A percentile compares a stretch with the other conserved stretches of the same genome.
Evolutionary conservation across 1,284 basidiomycete species (phyloP).

Genomic region (Boletus smithii): DNA sequence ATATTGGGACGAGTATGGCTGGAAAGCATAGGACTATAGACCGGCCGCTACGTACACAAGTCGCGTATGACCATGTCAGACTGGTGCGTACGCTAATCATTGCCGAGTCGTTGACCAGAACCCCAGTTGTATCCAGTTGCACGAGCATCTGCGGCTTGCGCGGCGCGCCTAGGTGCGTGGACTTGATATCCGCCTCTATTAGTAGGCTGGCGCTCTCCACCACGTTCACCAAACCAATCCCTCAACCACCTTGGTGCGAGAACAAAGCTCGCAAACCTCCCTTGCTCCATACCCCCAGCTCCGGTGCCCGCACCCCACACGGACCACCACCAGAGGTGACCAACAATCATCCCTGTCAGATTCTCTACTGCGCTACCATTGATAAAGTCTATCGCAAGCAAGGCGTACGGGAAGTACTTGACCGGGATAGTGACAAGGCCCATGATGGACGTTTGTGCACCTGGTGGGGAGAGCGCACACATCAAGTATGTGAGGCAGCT

Average conservation of each 20-base stretch:
- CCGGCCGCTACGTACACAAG: too few species aligned
- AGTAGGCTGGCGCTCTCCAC: slow-evolving; percentile 13
- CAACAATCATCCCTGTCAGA: slow-evolving; percentile 70
- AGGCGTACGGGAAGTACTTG: slow-evolving; percentile 71
- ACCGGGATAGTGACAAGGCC: slow-evolving; percentile 71
- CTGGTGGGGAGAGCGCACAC: slow-evolving; percentile 62
- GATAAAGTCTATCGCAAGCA: slow-evolving; percentile 71
- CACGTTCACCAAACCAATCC: slow-evolving; percentile 34
- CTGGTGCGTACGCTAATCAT: slow-evolving; percentile 6
- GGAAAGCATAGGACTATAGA: slow-evolving; percentile 38
- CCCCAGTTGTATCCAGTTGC: slow-evolving; percentile 41
- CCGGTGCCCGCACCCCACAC: slow-evolving; percentile 46
- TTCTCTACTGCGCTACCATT: slow-evolving; percentile 61
- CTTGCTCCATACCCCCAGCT: slow-evolving; percentile 30
- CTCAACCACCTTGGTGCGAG: slow-evolving; percentile 41
- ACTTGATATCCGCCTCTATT: slow-evolving; percentile 26
- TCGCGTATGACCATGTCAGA: neutral
- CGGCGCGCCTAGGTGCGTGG: slow-evolving; percentile 30
- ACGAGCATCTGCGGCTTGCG: slow-evolving; percentile 24
- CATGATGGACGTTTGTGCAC: slow-evolving; percentile 67
- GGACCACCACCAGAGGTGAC: slow-evolving; percentile 78
- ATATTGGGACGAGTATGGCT: slow-evolving; percentile 81
- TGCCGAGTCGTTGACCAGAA: slow-evolving; percentile 40
- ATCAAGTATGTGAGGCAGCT: slow-evolving; percentile 67
- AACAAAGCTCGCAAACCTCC: slow-evolving; percentile 26